A percentile compares a stretch with the other conserved stretches of the same genome.
Evolutionary conservation across 805 yeast species (phyloP).

Genomic region (Maudiozyma serrabonitensis): DNA sequence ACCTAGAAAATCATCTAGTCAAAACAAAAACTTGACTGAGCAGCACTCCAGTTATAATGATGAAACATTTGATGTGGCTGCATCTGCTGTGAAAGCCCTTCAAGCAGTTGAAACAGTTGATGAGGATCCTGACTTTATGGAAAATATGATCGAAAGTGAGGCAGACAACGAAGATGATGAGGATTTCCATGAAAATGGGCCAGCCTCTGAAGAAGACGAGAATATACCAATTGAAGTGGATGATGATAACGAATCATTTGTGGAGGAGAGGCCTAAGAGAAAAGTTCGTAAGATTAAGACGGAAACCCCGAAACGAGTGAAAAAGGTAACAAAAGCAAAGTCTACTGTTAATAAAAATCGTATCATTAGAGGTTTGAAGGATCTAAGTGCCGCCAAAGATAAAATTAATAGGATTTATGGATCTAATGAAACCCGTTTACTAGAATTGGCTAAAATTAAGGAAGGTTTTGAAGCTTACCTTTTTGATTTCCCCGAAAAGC

Average conservation of each 20-base stretch:
- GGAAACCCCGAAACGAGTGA: background rate
- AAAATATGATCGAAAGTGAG: background rate
- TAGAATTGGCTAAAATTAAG: conserved; percentile 36
- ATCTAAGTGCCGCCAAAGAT: conserved; percentile 33
- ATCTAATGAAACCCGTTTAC: conserved; percentile 34
- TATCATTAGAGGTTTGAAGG: conserved; percentile 22
- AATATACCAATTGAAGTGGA: conserved; percentile 13
- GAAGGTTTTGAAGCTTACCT: conserved; percentile 40
- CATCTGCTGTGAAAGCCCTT: conserved; percentile 1
- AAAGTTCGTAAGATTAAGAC: background rate
- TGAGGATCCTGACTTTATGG: conserved; percentile 5
- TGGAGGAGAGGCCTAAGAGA: conserved; percentile 1
- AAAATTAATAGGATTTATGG: conserved; percentile 42
- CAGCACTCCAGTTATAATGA: background rate
- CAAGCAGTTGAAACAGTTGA: background rate
- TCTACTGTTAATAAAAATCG: conserved; percentile 5
- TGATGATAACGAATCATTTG: conserved; percentile 9
- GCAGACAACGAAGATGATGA: conserved; percentile 2
- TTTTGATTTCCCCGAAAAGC: conserved; percentile 34
- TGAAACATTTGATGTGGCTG: conserved; percentile 1
- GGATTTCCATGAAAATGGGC: conserved; percentile 1
- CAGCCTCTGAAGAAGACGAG: conserved; percentile 9
- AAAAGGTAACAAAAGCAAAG: background rate
- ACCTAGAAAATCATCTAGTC: conserved; percentile 9
- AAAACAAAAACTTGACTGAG: background rate